These are phyloP conservation scores for Suillus subaureus DNA, from an alignment of 768 basidiomycete species.

Conservation along the genomic window DNA sequence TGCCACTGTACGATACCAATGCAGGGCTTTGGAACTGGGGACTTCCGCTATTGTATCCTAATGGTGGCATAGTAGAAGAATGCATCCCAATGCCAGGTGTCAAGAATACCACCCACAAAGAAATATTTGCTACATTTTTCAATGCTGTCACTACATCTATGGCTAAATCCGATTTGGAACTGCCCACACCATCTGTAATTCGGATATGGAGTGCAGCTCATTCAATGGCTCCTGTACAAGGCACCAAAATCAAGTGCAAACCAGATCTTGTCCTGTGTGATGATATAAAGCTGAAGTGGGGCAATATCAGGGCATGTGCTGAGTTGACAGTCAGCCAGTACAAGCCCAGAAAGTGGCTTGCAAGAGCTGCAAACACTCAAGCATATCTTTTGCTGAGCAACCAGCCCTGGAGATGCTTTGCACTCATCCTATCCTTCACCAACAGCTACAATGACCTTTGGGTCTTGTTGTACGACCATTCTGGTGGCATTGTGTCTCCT, in stretches of 20 bases:
- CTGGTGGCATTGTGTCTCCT: background rate
- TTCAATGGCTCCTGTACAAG: background rate
- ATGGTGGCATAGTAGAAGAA: background rate
- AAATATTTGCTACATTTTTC: background rate
- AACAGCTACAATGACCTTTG: background rate
- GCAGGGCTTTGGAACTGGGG: background rate
- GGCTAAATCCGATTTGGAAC: background rate
- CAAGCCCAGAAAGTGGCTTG: background rate
- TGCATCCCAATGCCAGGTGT: background rate
- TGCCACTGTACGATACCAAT: background rate
- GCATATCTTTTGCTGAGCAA: background rate
- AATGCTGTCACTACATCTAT: background rate
- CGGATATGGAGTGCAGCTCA: background rate
- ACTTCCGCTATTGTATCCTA: background rate
- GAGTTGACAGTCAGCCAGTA: background rate
- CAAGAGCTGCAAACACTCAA: background rate
- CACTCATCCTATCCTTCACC: background rate
- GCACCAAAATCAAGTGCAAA: background rate
- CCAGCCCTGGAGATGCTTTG: background rate
- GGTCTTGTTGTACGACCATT: background rate
- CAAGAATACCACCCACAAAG: background rate
- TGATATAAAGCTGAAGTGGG: background rate
- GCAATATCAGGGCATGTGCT: background rate
- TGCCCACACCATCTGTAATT: background rate
- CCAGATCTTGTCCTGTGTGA: background rate